Evolutionary conservation across 2,329 filamentous ascomycete species (phyloP), one percentile per base, ranked within the genome.

Genomic region (Neofusicoccum umdonicola): DNA sequence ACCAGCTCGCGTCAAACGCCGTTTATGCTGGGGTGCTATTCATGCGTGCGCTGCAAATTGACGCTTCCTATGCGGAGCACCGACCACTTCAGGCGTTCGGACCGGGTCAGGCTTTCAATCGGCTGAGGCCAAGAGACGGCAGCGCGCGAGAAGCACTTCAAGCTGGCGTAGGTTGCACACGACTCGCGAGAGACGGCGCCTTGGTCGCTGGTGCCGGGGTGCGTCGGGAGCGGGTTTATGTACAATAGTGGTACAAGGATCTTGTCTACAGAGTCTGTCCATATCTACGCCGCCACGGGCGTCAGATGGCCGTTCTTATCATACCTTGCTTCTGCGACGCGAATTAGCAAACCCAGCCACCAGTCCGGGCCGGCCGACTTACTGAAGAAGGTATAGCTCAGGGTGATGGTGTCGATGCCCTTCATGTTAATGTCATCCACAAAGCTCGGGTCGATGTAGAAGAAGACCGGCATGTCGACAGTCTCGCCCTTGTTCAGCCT

Each of bases 311-410:
- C 90, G 71, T 92, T 87, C 70, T 91, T 87, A 77, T 93, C 90
- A 76, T 93, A 93, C 75, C 85, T 89, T 61, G 90, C 90, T 79
- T 93, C 90, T 92, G 75, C 66, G 64, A 17, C 57, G 51, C 13
- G 8, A 41, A 62, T 74, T 66, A 74, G 71, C 66, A 65, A 31
- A 17, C 5, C 19, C 50, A 19, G 11, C 15, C 11, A 13, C 22
- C 13, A 31, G 5, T 31, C 27, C 27, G 1, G 27, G 6, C 13
- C 34, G 2, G 62, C 39, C 35, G 6, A 85, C 92, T 83, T 82
- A 96, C 93, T 99, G 78, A 99, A 99, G 77, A 99, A 99, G 0
- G 95, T 99, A 80, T 99, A 99, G 70, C 90, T 96, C 73, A 99
- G 79, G 39, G 95, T 99, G 63, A 99, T 93, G 1, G 93, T 97